Percentiles rank a stretch among this genome's conserved stretches.
phyloP scores from a whole-genome alignment of 2,329 filamentous ascomycete genomes.

The Gnomoniopsis sp. region DNA sequence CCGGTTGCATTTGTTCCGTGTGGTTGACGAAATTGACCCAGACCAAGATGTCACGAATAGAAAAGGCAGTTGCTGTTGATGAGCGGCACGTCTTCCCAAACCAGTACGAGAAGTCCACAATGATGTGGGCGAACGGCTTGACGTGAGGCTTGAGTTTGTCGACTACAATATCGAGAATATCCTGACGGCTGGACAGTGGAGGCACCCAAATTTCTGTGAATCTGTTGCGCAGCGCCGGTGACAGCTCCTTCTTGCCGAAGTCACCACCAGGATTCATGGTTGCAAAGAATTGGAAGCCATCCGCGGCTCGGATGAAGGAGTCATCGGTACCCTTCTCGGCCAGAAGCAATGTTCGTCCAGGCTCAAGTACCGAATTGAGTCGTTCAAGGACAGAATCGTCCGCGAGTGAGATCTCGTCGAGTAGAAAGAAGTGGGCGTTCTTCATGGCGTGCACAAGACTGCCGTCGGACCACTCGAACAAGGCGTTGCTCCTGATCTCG shows the following conservation, averaged over 20 bases:
- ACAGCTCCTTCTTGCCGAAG: conserved; percentile 96
- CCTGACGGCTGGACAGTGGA: conserved; percentile 75
- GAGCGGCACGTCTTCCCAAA: conserved; percentile 81
- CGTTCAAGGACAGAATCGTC: conserved; percentile 96
- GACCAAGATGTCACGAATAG: conserved; percentile 85
- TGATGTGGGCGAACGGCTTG: conserved; percentile 58
- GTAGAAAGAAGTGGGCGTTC: conserved; percentile 81
- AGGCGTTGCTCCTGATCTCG: conserved; percentile 67
- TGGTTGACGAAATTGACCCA: conserved; percentile 93
- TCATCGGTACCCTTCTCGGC: conserved; percentile 90
- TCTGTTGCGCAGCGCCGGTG: conserved; percentile 88
- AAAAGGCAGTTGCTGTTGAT: conserved; percentile 72
- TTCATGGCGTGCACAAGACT: conserved; percentile 94
- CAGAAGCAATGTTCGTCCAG: conserved; percentile 78
- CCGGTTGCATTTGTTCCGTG: conserved; percentile 43
- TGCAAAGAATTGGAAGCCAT: conserved; percentile 91
- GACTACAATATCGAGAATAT: conserved; percentile 81
- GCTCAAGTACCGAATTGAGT: conserved; percentile 93
- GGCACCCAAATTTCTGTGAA: conserved; percentile 99
- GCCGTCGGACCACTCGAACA: conserved; percentile 97
- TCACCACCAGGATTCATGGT: conserved; percentile 99
- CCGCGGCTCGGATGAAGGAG: conserved; percentile 69
- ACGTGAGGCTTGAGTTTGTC: conserved; percentile 64
- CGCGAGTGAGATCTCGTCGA: conserved; percentile 96
- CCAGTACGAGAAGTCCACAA: conserved; percentile 90